phyloP scores from a whole-genome alignment of 2,329 filamentous ascomycete genomes.

The Lecanicillium sp. region DNA sequence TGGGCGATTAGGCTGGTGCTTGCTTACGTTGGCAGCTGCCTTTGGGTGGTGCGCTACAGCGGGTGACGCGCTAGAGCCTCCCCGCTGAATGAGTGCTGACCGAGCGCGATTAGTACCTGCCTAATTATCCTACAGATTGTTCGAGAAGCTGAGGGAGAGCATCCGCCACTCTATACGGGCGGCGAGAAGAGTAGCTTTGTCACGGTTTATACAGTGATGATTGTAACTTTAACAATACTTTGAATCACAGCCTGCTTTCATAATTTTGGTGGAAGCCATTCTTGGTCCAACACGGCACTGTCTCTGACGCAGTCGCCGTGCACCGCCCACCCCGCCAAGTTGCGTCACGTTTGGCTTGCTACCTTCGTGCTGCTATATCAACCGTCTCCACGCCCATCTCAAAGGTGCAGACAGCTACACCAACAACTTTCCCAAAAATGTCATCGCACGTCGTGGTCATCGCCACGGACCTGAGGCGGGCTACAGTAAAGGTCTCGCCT shows the following conservation, averaged over 20 bases:
- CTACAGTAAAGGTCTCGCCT: conserved; percentile 75
- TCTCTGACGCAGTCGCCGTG: too few species aligned
- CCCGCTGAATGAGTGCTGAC: background rate
- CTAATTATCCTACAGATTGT: conserved; percentile 10
- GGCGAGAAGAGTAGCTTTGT: too few species aligned
- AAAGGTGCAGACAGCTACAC: background rate
- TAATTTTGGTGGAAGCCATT: too few species aligned
- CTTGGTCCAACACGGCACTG: too few species aligned
- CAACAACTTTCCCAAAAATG: conserved; percentile 43
- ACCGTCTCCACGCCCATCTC: background rate
- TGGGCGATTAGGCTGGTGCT: background rate
- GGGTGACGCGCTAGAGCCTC: background rate
- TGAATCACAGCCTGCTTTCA: too few species aligned
- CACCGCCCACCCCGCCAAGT: too few species aligned
- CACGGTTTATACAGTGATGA: too few species aligned
- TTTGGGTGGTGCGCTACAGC: background rate
- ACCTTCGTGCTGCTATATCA: too few species aligned
- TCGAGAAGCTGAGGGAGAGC: conserved; percentile 7
- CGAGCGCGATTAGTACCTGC: conserved; percentile 8
- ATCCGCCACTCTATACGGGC: too few species aligned
- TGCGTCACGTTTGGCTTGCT: too few species aligned
- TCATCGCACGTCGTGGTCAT: conserved; percentile 84
- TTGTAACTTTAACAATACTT: too few species aligned
- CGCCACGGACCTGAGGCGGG: conserved; percentile 67
- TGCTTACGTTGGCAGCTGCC: background rate